A percentile compares a stretch with the other conserved stretches of the same genome.
Evolutionary conservation across 768 basidiomycete species (phyloP).

Genomic region (Kwoniella pini): DNA sequence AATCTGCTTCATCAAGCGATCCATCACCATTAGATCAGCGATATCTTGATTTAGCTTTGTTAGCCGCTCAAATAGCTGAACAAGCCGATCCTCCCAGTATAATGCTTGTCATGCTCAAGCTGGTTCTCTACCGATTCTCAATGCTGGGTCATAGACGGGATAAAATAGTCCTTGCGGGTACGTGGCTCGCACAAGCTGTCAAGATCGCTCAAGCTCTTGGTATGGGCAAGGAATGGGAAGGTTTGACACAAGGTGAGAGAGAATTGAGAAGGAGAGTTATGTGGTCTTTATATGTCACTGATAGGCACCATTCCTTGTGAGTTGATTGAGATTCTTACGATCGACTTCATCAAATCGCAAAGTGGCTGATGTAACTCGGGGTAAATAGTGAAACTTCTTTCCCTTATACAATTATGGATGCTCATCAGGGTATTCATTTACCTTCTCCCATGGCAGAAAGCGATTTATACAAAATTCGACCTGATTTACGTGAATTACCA

Average conservation of each 20-base stretch:
- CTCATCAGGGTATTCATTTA: constrained; percentile 38
- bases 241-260: constrained; percentile 41
- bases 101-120: constrained; percentile 48
- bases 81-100: constrained; percentile 35
- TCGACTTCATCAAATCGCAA: no score
- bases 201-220: constrained; percentile 42
- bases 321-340: no score
- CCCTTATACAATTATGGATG: constrained; percentile 47
- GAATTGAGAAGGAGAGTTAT: constrained; percentile 44
- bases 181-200: constrained; percentile 41
- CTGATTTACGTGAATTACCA: constrained; percentile 28
- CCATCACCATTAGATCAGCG: constrained; percentile 43
- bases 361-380: neutral
- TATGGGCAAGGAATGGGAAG: constrained; percentile 45
- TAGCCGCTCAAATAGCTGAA: constrained; percentile 39
- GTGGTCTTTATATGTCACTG: constrained; percentile 45
- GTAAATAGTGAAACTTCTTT: constrained; percentile 31
- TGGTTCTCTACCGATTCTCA: constrained; percentile 34
- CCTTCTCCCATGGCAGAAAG: constrained; percentile 41
- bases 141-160: constrained; percentile 28
- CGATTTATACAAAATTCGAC: constrained; percentile 35
- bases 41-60: constrained; percentile 44
- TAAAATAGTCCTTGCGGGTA: constrained; percentile 27
- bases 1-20: constrained; percentile 24
- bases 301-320: constrained; percentile 43